Base-by-base conservation (phyloP, 805 yeast species). In the Saturnispora saitoi region DNA sequence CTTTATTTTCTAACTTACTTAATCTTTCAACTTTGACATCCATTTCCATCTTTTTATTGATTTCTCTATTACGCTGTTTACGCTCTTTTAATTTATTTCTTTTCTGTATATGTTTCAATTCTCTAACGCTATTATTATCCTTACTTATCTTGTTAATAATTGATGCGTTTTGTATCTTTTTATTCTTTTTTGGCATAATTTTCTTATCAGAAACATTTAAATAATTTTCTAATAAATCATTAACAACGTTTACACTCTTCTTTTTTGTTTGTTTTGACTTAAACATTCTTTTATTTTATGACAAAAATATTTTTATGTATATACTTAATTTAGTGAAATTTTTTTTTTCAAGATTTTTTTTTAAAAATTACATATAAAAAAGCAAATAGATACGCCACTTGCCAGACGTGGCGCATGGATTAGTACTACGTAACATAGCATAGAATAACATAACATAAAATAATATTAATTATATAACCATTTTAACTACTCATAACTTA, bases 211-310 rank as follows among this genome's bases (percentile, higher is more conserved):
- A 14, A 14, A 50, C 47, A 24, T 52, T 64, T 22, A 67, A 49
- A 48, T 57, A 65, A 11, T 47, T 55, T 3, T 56, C 49, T 5
- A 67, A 49, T 36, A 66, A 49, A 17, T 54, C 56, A 32, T 64
- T 58, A 11, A 64, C 65, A 1, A 59, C 48, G 3, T 48, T 45
- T 22, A 59, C 47, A 1, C 65, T 50, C 12, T 54, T 55, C 4
- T 45, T 39, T 32, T 54, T 53, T 10, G 54, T 54, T 15, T 50
- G 48, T 12, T 40, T 51, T 4, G 59, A 55, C 28, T 56, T 55
- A 20, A 59, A 59, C 56, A 53, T 53, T 12, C 19, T 12, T 17
- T 11, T 24, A 12, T 29, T 41, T 24, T n/a, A 5, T 24, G 8
- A 11, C 3, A 22, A n/a, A n/a, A n/a, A n/a, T n/a, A n/a, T n/a